phyloP scores from a whole-genome alignment of 331 rosid species.

The Acacia pycnantha region DNA sequence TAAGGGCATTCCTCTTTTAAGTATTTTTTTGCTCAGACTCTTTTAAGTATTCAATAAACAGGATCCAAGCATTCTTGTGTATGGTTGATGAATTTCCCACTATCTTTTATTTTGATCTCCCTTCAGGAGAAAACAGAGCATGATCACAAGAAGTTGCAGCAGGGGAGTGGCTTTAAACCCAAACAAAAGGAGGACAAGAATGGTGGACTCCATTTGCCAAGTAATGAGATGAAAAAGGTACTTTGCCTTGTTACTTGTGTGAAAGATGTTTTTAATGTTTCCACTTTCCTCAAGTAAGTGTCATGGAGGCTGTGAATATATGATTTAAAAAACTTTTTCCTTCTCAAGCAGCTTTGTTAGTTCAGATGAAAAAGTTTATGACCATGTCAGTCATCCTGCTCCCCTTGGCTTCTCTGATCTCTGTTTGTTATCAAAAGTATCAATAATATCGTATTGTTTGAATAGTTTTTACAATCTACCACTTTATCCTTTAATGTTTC shows the following conservation, averaged over 20 bases:
- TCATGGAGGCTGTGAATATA: background rate
- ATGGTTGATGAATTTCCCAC: constrained; percentile 12
- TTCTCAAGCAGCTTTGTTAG: background rate
- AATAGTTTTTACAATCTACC: background rate
- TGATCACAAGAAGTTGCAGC: constrained; percentile 42
- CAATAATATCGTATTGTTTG: background rate
- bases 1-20: background rate
- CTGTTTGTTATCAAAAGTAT: background rate
- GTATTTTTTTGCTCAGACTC: too few relatives aligned
- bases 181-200: constrained; percentile 43
- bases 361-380: background rate
- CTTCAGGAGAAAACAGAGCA: constrained; percentile 48
- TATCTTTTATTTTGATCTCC: constrained; percentile 6
- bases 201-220: constrained; percentile 33
- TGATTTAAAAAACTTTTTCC: background rate
- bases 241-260: constrained; percentile 17
- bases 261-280: background rate
- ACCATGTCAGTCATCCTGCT: background rate
- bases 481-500: background rate
- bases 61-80: background rate
- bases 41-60: background rate
- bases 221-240: constrained; percentile 55
- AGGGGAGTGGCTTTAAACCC: constrained; percentile 37
- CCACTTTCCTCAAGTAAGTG: background rate
- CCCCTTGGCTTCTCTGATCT: background rate